phyloP scores from a whole-genome alignment of 2,329 filamentous ascomycete genomes.

The Ploettnerulaceae sp. region DNA sequence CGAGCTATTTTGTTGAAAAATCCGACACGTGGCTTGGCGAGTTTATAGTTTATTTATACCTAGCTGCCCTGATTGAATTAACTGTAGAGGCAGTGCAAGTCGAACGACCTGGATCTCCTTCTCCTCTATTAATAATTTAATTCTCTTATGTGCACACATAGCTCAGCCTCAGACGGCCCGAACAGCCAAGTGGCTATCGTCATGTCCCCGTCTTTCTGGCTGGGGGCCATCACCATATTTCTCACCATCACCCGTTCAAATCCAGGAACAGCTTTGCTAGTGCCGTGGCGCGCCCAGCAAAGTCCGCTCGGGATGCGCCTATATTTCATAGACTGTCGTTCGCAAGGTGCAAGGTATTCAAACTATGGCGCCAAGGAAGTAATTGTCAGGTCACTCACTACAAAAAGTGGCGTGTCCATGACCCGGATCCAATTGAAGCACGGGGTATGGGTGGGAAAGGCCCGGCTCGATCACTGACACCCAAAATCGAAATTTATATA shows the following conservation, averaged over 20 bases:
- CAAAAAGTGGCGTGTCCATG: slow-evolving; percentile 1
- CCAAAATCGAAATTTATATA: background rate
- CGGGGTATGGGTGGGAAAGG: background rate
- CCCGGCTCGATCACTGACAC: background rate
- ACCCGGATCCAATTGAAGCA: background rate
- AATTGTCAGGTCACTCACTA: slow-evolving; percentile 2
- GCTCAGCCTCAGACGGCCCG: background rate
- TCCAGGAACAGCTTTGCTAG: background rate
- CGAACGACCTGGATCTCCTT: too few relatives aligned
- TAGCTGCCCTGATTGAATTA: too few relatives aligned
- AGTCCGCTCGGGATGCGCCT: background rate
- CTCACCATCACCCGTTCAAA: slow-evolving; percentile 2
- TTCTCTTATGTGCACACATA: too few relatives aligned
- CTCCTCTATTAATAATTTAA: too few relatives aligned
- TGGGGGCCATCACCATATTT: too few relatives aligned
- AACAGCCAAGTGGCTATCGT: background rate
- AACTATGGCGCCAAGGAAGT: background rate
- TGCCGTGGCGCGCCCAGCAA: background rate
- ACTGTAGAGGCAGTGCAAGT: background rate
- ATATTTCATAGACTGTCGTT: background rate
- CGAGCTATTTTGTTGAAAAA: too few relatives aligned
- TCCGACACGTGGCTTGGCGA: too few relatives aligned
- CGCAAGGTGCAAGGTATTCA: background rate
- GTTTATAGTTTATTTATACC: too few relatives aligned
- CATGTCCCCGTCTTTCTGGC: too few relatives aligned